phyloP scores from a whole-genome alignment of 169 alveolate genomes.

The Amoebophrya sp. region DNA sequence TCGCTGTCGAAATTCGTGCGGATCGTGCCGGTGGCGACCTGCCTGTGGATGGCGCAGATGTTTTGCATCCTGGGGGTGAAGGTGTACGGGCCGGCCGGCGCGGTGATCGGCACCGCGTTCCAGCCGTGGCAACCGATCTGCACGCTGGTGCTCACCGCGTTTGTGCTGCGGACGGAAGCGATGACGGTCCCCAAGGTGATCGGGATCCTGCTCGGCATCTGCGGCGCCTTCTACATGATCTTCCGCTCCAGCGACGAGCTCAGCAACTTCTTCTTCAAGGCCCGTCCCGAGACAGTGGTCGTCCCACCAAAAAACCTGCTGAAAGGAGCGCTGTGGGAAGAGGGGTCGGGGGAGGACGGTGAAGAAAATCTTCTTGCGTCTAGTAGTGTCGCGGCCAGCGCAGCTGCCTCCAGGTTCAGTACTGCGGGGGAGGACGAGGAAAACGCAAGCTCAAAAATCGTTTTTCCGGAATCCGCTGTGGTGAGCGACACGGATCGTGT shows the following conservation, averaged over 20 bases:
- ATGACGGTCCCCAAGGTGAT: background rate
- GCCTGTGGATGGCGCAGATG: background rate
- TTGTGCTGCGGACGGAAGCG: background rate
- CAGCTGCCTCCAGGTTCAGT: no score
- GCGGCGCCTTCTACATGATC: background rate
- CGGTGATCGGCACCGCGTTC: background rate
- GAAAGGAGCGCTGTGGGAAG: no score
- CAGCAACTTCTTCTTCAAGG: background rate
- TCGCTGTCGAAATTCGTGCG: no score
- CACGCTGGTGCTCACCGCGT: background rate
- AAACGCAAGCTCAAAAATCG: no score
- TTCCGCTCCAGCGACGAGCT: background rate
- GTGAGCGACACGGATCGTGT: no score
- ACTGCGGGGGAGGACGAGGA: no score
- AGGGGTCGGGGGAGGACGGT: no score
- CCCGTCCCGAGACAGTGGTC: no score
- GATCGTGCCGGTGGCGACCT: background rate
- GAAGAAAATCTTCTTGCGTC: no score
- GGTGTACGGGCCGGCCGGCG: background rate
- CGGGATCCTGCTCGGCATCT: background rate
- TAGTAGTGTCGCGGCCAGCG: no score
- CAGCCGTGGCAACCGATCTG: background rate
- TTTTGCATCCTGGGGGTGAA: background rate
- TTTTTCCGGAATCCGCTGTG: no score
- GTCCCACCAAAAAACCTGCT: no score